Evolutionary conservation across 257 asterid genomes (phyloP), one percentile per base, ranked within the genome.

Genomic region (Verbascum thapsus): DNA sequence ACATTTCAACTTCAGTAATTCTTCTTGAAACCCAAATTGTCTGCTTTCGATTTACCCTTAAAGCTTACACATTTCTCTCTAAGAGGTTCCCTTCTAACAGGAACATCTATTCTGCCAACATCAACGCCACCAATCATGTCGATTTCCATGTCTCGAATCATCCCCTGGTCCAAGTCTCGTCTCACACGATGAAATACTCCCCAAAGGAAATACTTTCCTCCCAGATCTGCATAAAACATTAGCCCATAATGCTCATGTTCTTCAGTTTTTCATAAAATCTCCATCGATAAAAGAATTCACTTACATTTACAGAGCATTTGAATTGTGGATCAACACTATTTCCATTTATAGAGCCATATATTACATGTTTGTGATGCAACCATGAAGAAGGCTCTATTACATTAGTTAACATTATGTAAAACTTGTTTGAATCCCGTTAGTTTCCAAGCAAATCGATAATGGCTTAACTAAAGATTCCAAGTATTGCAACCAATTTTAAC

Each of bases 101-200:
- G 68, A 20, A 73, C 38, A 54, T 90, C 92, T 6, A n/a, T 0
- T 22, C 2, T 55, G 16, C 86, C 84, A 10, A 80, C 64, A 40
- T 26, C 11, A 18, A 53, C 26, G 19, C 88, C 91, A 22, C 83
- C 89, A 0, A 78, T 51, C 91, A 82, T 82, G 76, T 85, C 87
- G 7, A 85, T 72, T 0, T 79, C 94, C 87, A 79, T 86, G 77
- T 84, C 95, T n/a, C n/a, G n/a, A n/a, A n/a, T n/a, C n/a, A 22
- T 23, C 1, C n/a, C 35, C 16, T 23, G 7, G 8, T 39, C 53
- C 22, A 18, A 9, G 40, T 42, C 59, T 49, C 6, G 66, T 69
- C 70, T 72, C 53, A 48, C 39, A 34, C 19, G 72, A 51, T 49
- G 84, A 62, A 81, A 90, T 47, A 87, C 47, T 17, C 95, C 97